phyloP scores from a whole-genome alignment of 2,329 filamentous ascomycete genomes.

The Xylariaceae sp. region DNA sequence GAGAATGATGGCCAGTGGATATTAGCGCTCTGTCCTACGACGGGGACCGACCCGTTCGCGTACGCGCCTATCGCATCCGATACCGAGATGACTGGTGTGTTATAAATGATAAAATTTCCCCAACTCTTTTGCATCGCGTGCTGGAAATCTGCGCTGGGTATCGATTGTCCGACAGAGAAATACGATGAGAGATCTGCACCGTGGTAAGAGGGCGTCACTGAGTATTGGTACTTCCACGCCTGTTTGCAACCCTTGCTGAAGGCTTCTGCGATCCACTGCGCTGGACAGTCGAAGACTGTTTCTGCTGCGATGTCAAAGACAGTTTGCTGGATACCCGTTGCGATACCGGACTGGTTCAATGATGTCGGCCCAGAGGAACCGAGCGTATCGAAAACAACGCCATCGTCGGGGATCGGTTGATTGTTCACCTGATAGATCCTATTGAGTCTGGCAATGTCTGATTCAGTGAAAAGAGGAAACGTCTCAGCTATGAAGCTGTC shows the following conservation, averaged over 20 bases:
- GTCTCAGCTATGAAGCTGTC: conserved; percentile 25
- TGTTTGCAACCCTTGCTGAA: conserved; percentile 33
- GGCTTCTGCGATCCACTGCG: conserved; percentile 48
- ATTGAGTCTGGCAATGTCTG: conserved; percentile 18
- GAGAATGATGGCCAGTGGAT: conserved; percentile 34
- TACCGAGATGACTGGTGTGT: conserved; percentile 38
- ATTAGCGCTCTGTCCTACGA: conserved; percentile 21
- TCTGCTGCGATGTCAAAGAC: conserved; percentile 48
- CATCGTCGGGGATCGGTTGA: conserved; percentile 6
- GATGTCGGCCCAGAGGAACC: conserved; percentile 40
- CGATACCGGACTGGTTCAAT: conserved; percentile 43
- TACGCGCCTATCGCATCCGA: conserved; percentile 30
- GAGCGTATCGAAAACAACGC: conserved; percentile 34
- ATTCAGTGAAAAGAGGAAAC: conserved; percentile 23
- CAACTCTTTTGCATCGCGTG: conserved; percentile 40
- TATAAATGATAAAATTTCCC: conserved; percentile 42
- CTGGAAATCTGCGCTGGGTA: conserved; percentile 32
- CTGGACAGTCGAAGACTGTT: conserved; percentile 48
- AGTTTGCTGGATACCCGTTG: conserved; percentile 47
- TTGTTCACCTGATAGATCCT: conserved; percentile 20
- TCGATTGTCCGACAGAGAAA: conserved; percentile 29
- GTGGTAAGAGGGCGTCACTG: conserved; percentile 34
- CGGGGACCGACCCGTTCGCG: conserved; percentile 30
- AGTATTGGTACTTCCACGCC: conserved; percentile 44
- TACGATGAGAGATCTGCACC: conserved; percentile 35